phyloP scores from a whole-genome alignment of 805 yeast species.

The Starmera pachycereana region DNA sequence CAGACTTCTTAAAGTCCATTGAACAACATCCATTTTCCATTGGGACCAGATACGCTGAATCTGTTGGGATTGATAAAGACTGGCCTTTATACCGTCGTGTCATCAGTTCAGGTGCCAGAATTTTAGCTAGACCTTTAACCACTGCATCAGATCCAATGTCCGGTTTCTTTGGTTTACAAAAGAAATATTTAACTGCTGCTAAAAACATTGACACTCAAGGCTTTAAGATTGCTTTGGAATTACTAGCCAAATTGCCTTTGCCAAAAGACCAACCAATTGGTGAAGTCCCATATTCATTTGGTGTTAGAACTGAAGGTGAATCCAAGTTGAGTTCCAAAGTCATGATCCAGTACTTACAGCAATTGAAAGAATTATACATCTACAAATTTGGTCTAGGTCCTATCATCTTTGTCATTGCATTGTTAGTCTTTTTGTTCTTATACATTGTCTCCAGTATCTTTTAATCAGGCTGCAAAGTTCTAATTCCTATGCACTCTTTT shows the following conservation, averaged over 20 bases:
- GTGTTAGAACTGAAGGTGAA: slow-evolving; percentile 46
- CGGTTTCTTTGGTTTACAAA: slow-evolving; percentile 42
- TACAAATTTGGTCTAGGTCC: slow-evolving; percentile 34
- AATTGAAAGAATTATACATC: slow-evolving; percentile 34
- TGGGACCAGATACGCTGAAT: slow-evolving; percentile 45
- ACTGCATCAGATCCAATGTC: slow-evolving; percentile 45
- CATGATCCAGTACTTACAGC: slow-evolving; percentile 35
- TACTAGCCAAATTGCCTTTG: slow-evolving; percentile 35
- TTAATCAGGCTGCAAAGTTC: not conserved
- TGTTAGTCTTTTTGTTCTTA: slow-evolving; percentile 20
- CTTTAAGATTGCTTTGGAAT: slow-evolving; percentile 39
- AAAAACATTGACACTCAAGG: slow-evolving; percentile 30
- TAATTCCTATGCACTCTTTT: no score
- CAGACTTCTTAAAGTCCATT: slow-evolving; percentile 30
- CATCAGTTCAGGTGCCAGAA: slow-evolving; percentile 38
- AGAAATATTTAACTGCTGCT: slow-evolving; percentile 28
- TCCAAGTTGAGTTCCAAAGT: slow-evolving; percentile 39
- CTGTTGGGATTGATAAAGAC: slow-evolving; percentile 43
- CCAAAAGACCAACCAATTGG: slow-evolving; percentile 28
- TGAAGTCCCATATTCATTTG: slow-evolving; percentile 40
- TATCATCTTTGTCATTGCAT: slow-evolving; percentile 22
- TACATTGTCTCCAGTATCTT: slow-evolving; percentile 18
- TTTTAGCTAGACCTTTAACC: slow-evolving; percentile 38
- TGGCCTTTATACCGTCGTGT: slow-evolving; percentile 43
- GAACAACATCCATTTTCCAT: slow-evolving; percentile 33